Evolutionary conservation across 179 eudicot genomes (phyloP).

Genomic region (Silene vulgaris): DNA sequence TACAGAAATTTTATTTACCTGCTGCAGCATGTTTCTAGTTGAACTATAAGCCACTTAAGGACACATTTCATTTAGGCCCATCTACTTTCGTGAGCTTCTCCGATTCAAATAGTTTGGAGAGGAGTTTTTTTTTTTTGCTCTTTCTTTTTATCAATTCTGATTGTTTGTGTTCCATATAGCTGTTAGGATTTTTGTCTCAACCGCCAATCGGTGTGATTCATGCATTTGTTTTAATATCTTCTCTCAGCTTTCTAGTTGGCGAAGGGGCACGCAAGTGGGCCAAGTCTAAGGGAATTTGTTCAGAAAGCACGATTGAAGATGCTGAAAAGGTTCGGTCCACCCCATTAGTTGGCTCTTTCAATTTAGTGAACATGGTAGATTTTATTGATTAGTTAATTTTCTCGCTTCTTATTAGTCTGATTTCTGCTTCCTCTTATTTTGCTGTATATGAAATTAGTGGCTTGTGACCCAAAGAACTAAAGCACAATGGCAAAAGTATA

Average conservation of each 20-base stretch:
- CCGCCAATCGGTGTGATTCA: not conserved
- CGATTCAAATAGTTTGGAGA: too few relatives aligned
- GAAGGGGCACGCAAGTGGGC: conserved; percentile 92
- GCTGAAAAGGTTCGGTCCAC: conserved; percentile 48
- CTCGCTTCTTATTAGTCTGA: not conserved
- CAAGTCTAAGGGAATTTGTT: conserved; percentile 49
- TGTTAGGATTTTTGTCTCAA: too few relatives aligned
- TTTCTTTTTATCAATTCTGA: too few relatives aligned
- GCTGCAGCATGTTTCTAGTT: too few relatives aligned
- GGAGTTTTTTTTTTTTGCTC: too few relatives aligned
- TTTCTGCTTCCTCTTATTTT: conserved; percentile 5
- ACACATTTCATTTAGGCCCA: too few relatives aligned
- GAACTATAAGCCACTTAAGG: too few relatives aligned
- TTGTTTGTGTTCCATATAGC: too few relatives aligned
- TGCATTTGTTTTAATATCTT: conserved; percentile 12
- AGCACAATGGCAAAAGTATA: conserved; percentile 74
- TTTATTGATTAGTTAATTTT: not conserved
- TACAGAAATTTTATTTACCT: too few relatives aligned
- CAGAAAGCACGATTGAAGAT: conserved; percentile 41
- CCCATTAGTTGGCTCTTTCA: not conserved
- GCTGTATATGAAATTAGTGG: conserved; percentile 46
- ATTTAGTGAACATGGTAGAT: not conserved
- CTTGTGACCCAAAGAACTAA: conserved; percentile 70
- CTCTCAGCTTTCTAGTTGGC: conserved; percentile 80
- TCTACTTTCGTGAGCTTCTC: too few relatives aligned